Conservation (phyloP, 2,329 filamentous ascomycete species). For the Rutstroemia sydowiana region DNA sequence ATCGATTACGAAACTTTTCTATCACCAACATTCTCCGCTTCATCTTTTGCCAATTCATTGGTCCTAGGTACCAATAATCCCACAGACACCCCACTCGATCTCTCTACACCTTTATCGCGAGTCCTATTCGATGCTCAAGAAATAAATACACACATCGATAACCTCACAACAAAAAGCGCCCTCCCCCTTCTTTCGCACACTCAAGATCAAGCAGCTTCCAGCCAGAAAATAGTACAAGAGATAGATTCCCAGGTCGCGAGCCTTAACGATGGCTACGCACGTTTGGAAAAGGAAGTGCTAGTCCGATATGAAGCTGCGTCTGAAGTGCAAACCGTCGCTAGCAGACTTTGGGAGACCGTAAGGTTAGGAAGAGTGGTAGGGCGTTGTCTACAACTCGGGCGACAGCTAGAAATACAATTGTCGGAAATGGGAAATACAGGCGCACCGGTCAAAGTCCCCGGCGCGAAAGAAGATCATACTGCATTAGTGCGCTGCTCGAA, state of each 20-base stretch:
- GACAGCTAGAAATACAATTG: constrained; percentile 83
- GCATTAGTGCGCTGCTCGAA: constrained; percentile 77
- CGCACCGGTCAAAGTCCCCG: constrained; percentile 30
- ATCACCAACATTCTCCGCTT: constrained; percentile 71
- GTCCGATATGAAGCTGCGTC: constrained; percentile 81
- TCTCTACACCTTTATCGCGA: constrained; percentile 85
- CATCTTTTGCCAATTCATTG: constrained; percentile 79
- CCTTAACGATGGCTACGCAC: constrained; percentile 76
- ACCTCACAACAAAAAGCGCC: constrained; percentile 76
- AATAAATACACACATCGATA: constrained; percentile 91
- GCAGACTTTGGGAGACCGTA: constrained; percentile 73
- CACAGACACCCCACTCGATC: constrained; percentile 81
- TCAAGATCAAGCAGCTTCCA: constrained; percentile 63
- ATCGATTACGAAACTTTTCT: constrained; percentile 95
- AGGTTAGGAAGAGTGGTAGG: constrained; percentile 69
- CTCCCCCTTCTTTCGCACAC: constrained; percentile 76
- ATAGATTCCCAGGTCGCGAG: constrained; percentile 74
- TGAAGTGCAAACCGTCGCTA: constrained; percentile 68
- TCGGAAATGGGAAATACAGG: constrained; percentile 48
- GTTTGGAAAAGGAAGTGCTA: constrained; percentile 79
- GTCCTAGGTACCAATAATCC: constrained; percentile 88
- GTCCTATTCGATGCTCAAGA: constrained; percentile 96
- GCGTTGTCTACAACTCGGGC: constrained; percentile 70
- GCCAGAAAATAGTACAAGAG: constrained; percentile 62
- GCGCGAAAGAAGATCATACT: constrained; percentile 56